Evolutionary conservation across 2,329 filamentous ascomycete species (phyloP), one percentile per base, ranked within the genome.

Genomic region (Phyllosticta citrichinensis): DNA sequence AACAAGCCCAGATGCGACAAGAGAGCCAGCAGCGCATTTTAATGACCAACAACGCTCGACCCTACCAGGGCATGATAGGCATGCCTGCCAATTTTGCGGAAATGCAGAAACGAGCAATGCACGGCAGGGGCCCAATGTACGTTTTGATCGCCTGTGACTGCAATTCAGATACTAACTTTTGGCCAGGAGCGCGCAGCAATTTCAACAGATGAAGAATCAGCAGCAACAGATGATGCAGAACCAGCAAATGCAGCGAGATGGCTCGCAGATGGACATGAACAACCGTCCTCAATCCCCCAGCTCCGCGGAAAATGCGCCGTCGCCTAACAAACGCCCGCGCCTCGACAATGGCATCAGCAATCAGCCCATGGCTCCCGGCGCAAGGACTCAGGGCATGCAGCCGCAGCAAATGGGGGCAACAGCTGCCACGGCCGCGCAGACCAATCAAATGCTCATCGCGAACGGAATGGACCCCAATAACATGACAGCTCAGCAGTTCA

Each of bases 281-380:
- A 76, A 76, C 65, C 85, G 91, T 63, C 87, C 91, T 27, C 86
- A 87, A 62, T 96, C 93, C 35, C 93, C 93, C 8, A 85, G 86
- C 57, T 87, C 87, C 47, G 87, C 86, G 60, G 92, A 97, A 58
- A 94, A 94, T 69, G 91, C 90, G 25, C 91, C 91, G 4, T 97
- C 93, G 33, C 93, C 93, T 1, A 93, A 89, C 64, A 97, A 97
- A 79, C 84, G 92, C 69, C 89, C 87, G 62, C 88, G 92, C 62
- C 83, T 96, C 63, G 89, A 92, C 65, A 86, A 81, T 81, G 81
- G 81, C 10, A 91, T 90, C 75, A 89, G 89, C 71, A 85, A 86
- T 64, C 86, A 86, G 70, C 87, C 87, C 68, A 88, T 92, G 82
- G 87, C 88, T 76, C 84, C 85, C 60, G 90, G 89, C 74, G 88